These are phyloP conservation scores for Dalbergia cultrata DNA, from an alignment of 306 rosid genomes.

Conservation along the genomic window DNA sequence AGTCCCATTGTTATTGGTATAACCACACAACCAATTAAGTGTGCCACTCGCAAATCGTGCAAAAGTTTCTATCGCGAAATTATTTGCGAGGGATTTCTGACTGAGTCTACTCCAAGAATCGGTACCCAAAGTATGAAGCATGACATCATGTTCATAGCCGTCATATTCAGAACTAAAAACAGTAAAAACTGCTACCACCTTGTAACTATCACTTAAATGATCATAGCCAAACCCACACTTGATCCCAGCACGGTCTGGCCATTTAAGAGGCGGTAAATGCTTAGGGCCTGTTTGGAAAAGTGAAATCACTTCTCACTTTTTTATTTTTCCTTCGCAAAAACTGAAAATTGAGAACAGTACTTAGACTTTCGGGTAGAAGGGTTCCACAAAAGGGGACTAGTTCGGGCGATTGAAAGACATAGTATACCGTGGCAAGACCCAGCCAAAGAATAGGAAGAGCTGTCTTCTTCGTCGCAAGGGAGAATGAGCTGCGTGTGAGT, in stretches of 20 bases:
- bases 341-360: no score
- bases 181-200: constrained; percentile 43
- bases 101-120: background rate
- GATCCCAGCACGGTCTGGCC: no score
- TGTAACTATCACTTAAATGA: constrained; percentile 30
- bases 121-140: constrained; percentile 39
- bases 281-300: no score
- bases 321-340: no score
- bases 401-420: background rate
- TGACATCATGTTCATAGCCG: background rate
- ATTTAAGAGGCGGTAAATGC: constrained; percentile 10
- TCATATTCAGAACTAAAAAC: no score
- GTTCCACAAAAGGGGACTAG: constrained; percentile 32
- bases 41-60: constrained; percentile 27
- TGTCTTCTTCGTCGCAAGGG: background rate
- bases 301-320: no score
- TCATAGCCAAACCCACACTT: constrained; percentile 51
- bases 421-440: constrained; percentile 54
- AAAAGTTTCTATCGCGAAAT: no score
- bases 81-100: no score
- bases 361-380: constrained; percentile 34
- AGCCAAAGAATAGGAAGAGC: constrained; percentile 17
- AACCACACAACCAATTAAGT: constrained; percentile 39
- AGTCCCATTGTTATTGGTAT: no score
- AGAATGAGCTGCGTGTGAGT: background rate